A percentile compares a stretch with the other conserved stretches of the same genome.
phyloP scores from a whole-genome alignment of 1,284 basidiomycete species.

The Bondarzewia mesenterica region DNA sequence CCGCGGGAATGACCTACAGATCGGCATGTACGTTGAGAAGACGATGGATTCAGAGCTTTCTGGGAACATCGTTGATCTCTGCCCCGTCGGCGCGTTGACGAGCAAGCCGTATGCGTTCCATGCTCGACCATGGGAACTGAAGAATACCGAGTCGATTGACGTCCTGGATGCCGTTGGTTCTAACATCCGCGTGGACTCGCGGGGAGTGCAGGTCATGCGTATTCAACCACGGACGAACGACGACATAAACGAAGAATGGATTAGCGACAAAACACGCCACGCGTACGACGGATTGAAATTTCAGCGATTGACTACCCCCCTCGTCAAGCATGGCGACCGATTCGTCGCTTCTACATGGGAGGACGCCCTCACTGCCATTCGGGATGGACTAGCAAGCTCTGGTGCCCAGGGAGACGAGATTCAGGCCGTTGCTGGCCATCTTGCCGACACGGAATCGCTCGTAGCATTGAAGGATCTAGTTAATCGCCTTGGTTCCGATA shows the following conservation, averaged over 20 bases:
- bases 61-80: conserved; percentile 96
- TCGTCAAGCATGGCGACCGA: conserved; percentile 87
- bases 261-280: conserved; percentile 98
- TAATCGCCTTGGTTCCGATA: conserved; percentile 94
- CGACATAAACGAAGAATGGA: conserved; percentile 99
- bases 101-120: conserved; percentile 98
- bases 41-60: conserved; percentile 97
- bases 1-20: conserved; percentile 97
- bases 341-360: conserved; percentile 94
- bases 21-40: conserved; percentile 98
- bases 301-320: conserved; percentile 91
- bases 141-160: conserved; percentile 96
- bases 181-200: conserved; percentile 95
- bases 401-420: conserved; percentile 95
- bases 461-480: conserved; percentile 92
- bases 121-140: conserved; percentile 96
- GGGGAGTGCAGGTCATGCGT: conserved; percentile 95
- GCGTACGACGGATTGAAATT: conserved; percentile 94
- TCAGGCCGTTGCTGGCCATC: conserved; percentile 87
- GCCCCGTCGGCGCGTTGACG: conserved; percentile 95
- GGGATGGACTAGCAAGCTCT: conserved; percentile 70
- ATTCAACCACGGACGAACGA: conserved; percentile 96
- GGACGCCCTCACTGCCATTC: conserved; percentile 77
- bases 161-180: conserved; percentile 98
- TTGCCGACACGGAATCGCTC: conserved; percentile 92